Base-by-base conservation (phyloP, 139 green algal genomes). In the Eudorina sp. region DNA sequence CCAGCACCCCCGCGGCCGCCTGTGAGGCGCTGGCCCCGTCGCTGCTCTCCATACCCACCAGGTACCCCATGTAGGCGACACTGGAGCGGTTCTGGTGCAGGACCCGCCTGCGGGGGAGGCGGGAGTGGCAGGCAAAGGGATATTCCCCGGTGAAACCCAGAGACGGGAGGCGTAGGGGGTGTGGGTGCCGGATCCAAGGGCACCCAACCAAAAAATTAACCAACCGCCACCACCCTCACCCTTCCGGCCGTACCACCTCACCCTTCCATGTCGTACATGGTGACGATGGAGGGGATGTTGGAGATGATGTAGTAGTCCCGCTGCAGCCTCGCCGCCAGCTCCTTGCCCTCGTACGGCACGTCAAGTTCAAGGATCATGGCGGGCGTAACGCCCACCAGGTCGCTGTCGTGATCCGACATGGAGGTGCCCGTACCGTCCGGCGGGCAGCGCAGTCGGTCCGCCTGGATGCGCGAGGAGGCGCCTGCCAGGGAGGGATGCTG, bases 11-110 rank as follows among this genome's bases (percentile, higher is more conserved):
- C 21, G 45, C 60, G 2, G 45, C n/a, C 41, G 53, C 21, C 48
- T 74, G 27, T 38, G 43, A 27, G 7, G 75, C 6, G 11, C 5
- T 13, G 48, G 46, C n/a, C n/a, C 70, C 70, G 41, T 6, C 29
- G 11, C 36, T 55, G 16, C 70, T 31, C 53, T 43, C 60, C 60
- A 77, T 48, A 2, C 60, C 89, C 66, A 84, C 76, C 40, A 85
- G 72, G 75, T 90, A 92, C 29, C 89, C 89, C 89, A 92, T 92
- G 81, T 77, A 90, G 18, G 89, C 83, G 8, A 92, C 68, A 40
- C 43, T 76, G 40, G 60, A 55, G 51, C 89, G 83, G 76, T 92
- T 92, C 36, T 92, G 89, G 51, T 92, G 89, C 43, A 92, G 66
- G 27, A 92, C 89, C 0, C 76, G 75, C 6, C 75, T 68, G 75